These are phyloP conservation scores for Gymnopilus junonius DNA, from an alignment of 768 basidiomycete species.

Conservation along the genomic window DNA sequence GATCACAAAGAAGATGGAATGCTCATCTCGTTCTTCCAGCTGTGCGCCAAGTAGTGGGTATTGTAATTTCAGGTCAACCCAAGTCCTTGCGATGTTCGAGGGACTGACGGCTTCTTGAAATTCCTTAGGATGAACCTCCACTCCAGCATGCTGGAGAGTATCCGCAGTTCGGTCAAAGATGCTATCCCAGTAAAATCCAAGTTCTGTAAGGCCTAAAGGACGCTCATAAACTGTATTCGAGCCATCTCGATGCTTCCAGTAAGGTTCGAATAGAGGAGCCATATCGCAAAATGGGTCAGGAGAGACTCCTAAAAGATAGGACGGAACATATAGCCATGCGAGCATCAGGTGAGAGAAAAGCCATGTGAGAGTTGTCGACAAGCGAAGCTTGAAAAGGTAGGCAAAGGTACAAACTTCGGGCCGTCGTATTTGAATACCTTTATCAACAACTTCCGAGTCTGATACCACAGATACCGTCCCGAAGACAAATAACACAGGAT, in stretches of 20 bases:
- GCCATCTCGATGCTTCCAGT: slow-evolving; percentile 5
- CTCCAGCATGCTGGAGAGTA: slow-evolving; percentile 36
- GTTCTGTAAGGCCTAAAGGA: slow-evolving; percentile 43
- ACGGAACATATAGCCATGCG: neutral
- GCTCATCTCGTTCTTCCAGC: slow-evolving; percentile 35
- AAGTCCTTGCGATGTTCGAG: slow-evolving; percentile 44
- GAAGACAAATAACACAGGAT: neutral
- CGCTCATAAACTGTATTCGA: slow-evolving; percentile 33
- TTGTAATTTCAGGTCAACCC: slow-evolving; percentile 49
- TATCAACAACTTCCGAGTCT: neutral
- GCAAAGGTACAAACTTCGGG: neutral
- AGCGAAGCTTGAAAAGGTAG: too few relatives aligned
- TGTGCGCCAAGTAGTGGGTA: slow-evolving; percentile 53
- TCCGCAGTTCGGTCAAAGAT: slow-evolving; percentile 50
- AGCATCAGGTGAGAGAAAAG: neutral
- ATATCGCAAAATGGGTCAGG: neutral
- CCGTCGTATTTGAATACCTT: neutral
- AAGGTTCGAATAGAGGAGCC: slow-evolving; percentile 1
- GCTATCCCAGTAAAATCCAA: slow-evolving; percentile 46
- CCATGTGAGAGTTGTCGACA: neutral
- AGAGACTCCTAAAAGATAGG: neutral
- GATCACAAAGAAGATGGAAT: slow-evolving; percentile 45
- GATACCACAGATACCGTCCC: neutral
- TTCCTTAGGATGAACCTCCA: slow-evolving; percentile 25
- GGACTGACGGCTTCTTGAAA: slow-evolving; percentile 19